These are phyloP conservation scores for Hygrophila difformis DNA, from an alignment of 257 asterid genomes.

Conservation along the genomic window DNA sequence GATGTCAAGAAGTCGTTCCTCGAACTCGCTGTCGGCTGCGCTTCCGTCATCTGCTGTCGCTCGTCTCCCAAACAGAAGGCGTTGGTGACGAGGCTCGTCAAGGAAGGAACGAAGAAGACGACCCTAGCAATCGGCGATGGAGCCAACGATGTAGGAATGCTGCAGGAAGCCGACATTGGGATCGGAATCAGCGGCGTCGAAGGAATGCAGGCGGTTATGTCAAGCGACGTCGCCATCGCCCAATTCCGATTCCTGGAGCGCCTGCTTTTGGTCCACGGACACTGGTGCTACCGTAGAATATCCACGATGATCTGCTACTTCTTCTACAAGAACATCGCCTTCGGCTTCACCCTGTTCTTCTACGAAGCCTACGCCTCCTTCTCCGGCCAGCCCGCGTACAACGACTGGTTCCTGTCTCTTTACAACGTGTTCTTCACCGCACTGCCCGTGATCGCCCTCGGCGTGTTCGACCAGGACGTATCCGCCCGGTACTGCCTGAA, in stretches of 20 bases:
- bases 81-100: constrained; percentile 86
- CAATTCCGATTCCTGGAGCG: constrained; percentile 82
- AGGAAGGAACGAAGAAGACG: constrained; percentile 66
- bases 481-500: constrained; percentile 58
- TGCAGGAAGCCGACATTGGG: constrained; percentile 98
- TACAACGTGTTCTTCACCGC: constrained; percentile 67
- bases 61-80: constrained; percentile 98
- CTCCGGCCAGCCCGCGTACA: constrained; percentile 70
- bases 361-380: constrained; percentile 60
- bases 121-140: constrained; percentile 95
- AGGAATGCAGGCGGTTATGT: constrained; percentile 99
- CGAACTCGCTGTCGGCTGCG: constrained; percentile 73
- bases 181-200: constrained; percentile 97
- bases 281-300: constrained; percentile 94
- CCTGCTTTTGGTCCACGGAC: constrained; percentile 87
- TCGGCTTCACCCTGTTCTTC: constrained; percentile 57
- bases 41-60: constrained; percentile 97
- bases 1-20: constrained; percentile 57
- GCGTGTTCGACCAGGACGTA: constrained; percentile 68
- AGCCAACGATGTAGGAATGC: constrained; percentile 99
- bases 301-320: constrained; percentile 84
- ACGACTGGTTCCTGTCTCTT: constrained; percentile 56
- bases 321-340: constrained; percentile 67
- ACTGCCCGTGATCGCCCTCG: constrained; percentile 54
- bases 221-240: constrained; percentile 87